phyloP scores from a whole-genome alignment of 805 yeast species.

The Kuraishia hungarica region DNA sequence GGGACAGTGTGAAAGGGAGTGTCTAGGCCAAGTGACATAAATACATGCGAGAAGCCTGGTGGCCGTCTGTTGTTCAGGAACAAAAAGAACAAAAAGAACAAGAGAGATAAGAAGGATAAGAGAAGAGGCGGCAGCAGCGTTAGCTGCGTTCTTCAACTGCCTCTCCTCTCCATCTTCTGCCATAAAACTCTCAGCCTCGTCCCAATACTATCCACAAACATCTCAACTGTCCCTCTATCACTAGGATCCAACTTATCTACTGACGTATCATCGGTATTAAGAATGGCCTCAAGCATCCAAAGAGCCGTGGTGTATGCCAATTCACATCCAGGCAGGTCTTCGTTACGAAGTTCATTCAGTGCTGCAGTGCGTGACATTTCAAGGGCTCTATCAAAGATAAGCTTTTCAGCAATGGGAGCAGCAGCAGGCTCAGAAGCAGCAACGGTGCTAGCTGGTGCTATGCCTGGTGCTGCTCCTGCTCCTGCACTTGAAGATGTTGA shows the following conservation, averaged over 20 bases:
- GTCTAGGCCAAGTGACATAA: too few relatives aligned
- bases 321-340: slow-evolving; percentile 72
- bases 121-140: too few relatives aligned
- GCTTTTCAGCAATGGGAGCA: slow-evolving; percentile 63
- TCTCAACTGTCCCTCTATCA: slow-evolving; percentile 69
- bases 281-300: slow-evolving; percentile 90
- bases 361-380: slow-evolving; percentile 93
- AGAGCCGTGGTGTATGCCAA: slow-evolving; percentile 83
- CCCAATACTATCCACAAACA: slow-evolving; percentile 76
- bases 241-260: slow-evolving; percentile 53
- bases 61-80: too few relatives aligned
- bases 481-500: not conserved
- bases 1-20: too few relatives aligned
- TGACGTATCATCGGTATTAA: slow-evolving; percentile 37
- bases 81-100: too few relatives aligned
- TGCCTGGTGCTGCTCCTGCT: too few relatives aligned
- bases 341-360: slow-evolving; percentile 70
- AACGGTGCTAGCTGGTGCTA: too few relatives aligned
- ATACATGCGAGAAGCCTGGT: too few relatives aligned
- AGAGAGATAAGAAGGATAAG: too few relatives aligned
- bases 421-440: slow-evolving; percentile 3
- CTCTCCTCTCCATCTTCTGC: slow-evolving; percentile 37
- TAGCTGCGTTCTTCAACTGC: too few relatives aligned
- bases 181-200: slow-evolving; percentile 67
- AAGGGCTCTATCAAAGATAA: slow-evolving; percentile 86